Percentiles rank a stretch among this genome's conserved stretches.
Conservation (phyloP, 1,284 basidiomycete genomes). For the Gymnopus androsaceus region DNA sequence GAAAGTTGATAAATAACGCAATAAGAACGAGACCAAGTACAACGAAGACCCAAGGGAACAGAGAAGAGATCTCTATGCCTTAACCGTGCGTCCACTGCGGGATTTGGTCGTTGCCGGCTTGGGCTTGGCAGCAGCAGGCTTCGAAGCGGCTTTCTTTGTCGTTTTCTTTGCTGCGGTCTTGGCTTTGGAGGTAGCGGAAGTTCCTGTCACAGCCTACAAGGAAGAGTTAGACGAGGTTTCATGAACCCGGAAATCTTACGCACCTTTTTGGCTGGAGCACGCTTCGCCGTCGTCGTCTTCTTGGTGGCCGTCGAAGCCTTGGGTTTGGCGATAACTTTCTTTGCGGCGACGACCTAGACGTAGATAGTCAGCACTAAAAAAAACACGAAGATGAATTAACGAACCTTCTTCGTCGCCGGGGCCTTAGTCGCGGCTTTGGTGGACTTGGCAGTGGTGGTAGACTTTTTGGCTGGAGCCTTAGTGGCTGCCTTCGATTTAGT, state of each 20-base stretch:
- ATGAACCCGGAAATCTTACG: slow-evolving; percentile 10
- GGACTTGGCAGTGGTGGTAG: slow-evolving; percentile 33
- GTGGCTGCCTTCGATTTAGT: neutral
- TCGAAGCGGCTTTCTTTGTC: slow-evolving; percentile 31
- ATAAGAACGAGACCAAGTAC: no score
- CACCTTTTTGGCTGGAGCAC: slow-evolving; percentile 33
- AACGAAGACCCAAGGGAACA: no score
- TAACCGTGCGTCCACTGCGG: no score
- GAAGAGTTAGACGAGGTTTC: slow-evolving; percentile 8
- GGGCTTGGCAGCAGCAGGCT: slow-evolving; percentile 37
- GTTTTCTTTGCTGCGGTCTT: slow-evolving; percentile 36
- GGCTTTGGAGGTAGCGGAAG: slow-evolving; percentile 36
- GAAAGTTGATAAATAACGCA: no score
- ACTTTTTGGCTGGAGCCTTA: slow-evolving; percentile 35
- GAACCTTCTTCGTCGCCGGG: slow-evolving; percentile 39
- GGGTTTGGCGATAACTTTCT: slow-evolving; percentile 37
- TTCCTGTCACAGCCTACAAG: slow-evolving; percentile 38
- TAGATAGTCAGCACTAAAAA: no score
- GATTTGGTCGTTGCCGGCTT: slow-evolving; percentile 38
- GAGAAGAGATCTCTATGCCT: no score
- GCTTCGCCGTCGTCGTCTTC: slow-evolving; percentile 35
- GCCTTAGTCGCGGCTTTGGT: slow-evolving; percentile 31
- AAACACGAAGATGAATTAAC: no score
- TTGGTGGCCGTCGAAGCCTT: slow-evolving; percentile 34
- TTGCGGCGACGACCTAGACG: no score